Percentiles rank a stretch among this genome's conserved stretches.
phyloP scores from a whole-genome alignment of 352 stramenopile genomes.

The Globisporangium spiculum region DNA sequence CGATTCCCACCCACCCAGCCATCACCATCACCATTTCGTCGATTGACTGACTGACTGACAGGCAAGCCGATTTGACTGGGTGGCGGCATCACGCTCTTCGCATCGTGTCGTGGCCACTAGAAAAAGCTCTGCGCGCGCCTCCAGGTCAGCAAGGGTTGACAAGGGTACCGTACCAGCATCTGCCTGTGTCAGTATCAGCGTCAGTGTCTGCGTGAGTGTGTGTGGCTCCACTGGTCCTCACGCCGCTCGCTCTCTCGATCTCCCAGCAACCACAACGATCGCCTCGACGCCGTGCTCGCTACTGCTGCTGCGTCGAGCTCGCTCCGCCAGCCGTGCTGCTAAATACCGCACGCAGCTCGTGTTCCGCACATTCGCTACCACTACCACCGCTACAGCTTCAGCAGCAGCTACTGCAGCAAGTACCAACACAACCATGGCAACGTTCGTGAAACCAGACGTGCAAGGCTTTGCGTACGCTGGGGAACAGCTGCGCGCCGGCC shows the following conservation, averaged over 20 bases:
- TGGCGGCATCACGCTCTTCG: neutral
- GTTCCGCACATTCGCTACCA: neutral
- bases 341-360: neutral
- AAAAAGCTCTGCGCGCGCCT: slow-evolving; percentile 2
- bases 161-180: neutral
- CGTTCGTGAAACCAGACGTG: slow-evolving; percentile 41
- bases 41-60: neutral
- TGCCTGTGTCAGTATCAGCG: too few species aligned
- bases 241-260: neutral
- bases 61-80: neutral
- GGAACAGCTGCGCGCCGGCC: slow-evolving; percentile 67
- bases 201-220: neutral
- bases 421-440: slow-evolving; percentile 4
- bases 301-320: neutral
- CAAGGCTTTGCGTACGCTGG: slow-evolving; percentile 50
- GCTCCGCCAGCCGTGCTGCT: neutral
- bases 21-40: slow-evolving; percentile 3
- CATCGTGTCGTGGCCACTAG: neutral
- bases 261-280: neutral
- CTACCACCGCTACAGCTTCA: neutral
- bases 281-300: slow-evolving; percentile 1
- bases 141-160: neutral
- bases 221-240: slow-evolving; percentile 3
- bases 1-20: neutral
- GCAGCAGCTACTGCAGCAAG: neutral